A percentile compares a stretch with the other conserved stretches of the same genome.
Conservation (phyloP, 1,284 basidiomycete species). For the Sporisorium iseilematis-ciliati region DNA sequence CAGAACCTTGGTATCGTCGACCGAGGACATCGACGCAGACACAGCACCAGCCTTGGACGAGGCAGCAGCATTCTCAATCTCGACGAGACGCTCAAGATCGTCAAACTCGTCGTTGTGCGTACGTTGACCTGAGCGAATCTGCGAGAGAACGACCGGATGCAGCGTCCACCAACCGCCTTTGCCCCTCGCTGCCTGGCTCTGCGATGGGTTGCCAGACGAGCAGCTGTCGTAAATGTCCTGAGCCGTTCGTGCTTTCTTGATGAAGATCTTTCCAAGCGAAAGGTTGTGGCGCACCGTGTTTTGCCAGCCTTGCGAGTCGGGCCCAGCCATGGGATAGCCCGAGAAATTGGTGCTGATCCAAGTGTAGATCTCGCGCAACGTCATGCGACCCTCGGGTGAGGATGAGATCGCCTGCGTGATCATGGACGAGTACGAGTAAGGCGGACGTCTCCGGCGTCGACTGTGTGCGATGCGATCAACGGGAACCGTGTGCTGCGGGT, state of each 20-base stretch:
- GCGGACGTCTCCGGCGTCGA: constrained; percentile 55
- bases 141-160: constrained; percentile 40
- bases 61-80: constrained; percentile 38
- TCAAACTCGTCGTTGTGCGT: constrained; percentile 51
- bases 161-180: constrained; percentile 64
- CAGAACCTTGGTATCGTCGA: neutral
- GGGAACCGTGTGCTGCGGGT: constrained; percentile 24
- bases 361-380: constrained; percentile 63
- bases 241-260: constrained; percentile 57
- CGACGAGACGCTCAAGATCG: constrained; percentile 47
- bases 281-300: constrained; percentile 66
- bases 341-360: constrained; percentile 62
- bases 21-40: constrained; percentile 18
- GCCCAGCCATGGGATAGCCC: constrained; percentile 56
- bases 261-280: constrained; percentile 60
- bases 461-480: constrained; percentile 56
- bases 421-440: constrained; percentile 63
- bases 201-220: constrained; percentile 51
- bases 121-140: constrained; percentile 46
- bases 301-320: constrained; percentile 63
- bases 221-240: constrained; percentile 61
- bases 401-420: constrained; percentile 66
- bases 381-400: constrained; percentile 58
- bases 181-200: constrained; percentile 56
- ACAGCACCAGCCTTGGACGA: neutral